Evolutionary conservation across 345 rosid genomes (phyloP).

Genomic region (Hypericum perforatum): DNA sequence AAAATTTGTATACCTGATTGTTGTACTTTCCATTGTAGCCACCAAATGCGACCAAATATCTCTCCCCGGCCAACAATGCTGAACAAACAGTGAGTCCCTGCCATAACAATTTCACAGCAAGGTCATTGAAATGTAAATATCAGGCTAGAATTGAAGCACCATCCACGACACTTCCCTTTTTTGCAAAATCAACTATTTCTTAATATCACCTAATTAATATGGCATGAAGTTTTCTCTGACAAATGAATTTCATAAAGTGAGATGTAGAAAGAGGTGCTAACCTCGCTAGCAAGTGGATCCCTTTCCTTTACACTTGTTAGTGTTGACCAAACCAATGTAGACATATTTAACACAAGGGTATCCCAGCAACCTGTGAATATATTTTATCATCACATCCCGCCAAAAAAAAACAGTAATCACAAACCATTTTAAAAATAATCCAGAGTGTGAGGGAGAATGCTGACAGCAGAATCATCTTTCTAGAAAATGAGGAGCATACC

Average conservation of each 20-base stretch:
- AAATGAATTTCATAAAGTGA: background rate
- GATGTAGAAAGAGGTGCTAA: slow-evolving; percentile 15
- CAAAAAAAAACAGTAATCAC: no score
- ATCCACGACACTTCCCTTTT: no score
- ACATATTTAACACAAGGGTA: slow-evolving; percentile 76
- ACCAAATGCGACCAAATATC: slow-evolving; percentile 80
- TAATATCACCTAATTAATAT: no score
- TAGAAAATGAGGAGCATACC: slow-evolving; percentile 27
- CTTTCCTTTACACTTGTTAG: slow-evolving; percentile 60
- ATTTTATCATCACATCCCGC: no score
- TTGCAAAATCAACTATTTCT: no score
- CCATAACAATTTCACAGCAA: slow-evolving; percentile 11
- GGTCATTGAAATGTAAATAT: background rate
- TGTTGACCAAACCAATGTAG: slow-evolving; percentile 75
- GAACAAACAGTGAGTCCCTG: slow-evolving; percentile 93
- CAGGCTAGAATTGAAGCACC: background rate
- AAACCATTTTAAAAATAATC: no score
- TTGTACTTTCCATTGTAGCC: slow-evolving; percentile 94
- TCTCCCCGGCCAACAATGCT: slow-evolving; percentile 52
- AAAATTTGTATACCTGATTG: slow-evolving; percentile 52
- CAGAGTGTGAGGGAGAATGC: no score
- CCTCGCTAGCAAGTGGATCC: slow-evolving; percentile 98
- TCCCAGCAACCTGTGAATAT: slow-evolving; percentile 57
- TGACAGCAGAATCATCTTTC: no score
- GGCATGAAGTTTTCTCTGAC: no score